Conservation (phyloP, 371 early-diverging fungal species). For the Agmasoma carcini region DNA sequence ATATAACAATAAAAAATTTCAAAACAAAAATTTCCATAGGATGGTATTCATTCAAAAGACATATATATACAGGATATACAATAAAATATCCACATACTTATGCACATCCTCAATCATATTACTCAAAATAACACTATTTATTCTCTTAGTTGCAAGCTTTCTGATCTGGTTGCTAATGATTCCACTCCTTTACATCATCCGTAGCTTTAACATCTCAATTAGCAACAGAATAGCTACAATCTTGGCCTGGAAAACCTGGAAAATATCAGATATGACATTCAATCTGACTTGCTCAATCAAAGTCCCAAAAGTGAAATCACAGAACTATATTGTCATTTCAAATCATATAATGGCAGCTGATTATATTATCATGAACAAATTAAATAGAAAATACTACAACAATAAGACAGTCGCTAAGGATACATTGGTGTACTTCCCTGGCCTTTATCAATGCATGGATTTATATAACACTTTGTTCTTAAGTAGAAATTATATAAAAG, state of each 20-base stretch:
- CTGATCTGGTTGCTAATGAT: background rate
- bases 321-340: conserved; percentile 38
- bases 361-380: conserved; percentile 35
- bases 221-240: conserved; percentile 1
- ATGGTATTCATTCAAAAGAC: too few relatives aligned
- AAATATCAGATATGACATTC: background rate
- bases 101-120: background rate
- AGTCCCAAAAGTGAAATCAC: background rate
- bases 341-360: conserved; percentile 52
- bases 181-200: background rate
- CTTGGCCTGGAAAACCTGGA: background rate
- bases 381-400: conserved; percentile 18
- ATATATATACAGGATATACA: too few relatives aligned
- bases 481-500: conserved; percentile 43
- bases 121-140: conserved; percentile 2
- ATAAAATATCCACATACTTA: too few relatives aligned
- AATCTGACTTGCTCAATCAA: background rate
- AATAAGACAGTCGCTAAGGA: conserved; percentile 46
- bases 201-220: background rate
- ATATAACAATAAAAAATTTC: too few relatives aligned
- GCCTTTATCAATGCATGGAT: conserved; percentile 43
- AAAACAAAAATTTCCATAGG: too few relatives aligned
- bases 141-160: background rate
- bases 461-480: conserved; percentile 39
- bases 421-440: conserved; percentile 32